phyloP scores from a whole-genome alignment of 305 asterid genomes.

The Striga hermonthica region DNA sequence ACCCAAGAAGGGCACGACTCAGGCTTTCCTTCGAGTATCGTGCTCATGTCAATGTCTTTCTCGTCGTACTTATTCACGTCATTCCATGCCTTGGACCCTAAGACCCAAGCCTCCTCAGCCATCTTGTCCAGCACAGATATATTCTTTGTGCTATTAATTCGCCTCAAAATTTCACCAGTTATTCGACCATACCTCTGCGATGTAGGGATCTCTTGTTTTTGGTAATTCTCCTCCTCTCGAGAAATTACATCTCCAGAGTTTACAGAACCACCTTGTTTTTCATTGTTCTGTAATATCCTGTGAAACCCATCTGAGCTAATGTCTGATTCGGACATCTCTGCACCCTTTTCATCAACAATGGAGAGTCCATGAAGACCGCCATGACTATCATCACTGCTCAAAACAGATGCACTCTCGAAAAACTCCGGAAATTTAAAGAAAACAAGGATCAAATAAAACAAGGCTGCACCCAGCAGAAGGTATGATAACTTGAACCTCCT shows the following conservation, averaged over 20 bases:
- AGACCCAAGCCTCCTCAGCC: slow-evolving; percentile 90
- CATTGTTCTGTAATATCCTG: slow-evolving; percentile 46
- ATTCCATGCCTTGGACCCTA: slow-evolving; percentile 89
- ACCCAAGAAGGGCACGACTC: slow-evolving; percentile 94
- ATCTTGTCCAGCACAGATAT: slow-evolving; percentile 62
- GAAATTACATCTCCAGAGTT: slow-evolving; percentile 37
- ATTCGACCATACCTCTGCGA: slow-evolving; percentile 69
- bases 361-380: slow-evolving; percentile 42
- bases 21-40: slow-evolving; percentile 75
- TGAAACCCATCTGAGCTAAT: slow-evolving; percentile 49
- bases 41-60: slow-evolving; percentile 56
- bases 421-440: slow-evolving; percentile 68
- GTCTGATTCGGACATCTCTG: slow-evolving; percentile 37
- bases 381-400: slow-evolving; percentile 43
- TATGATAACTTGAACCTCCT: slow-evolving; percentile 4
- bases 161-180: slow-evolving; percentile 58
- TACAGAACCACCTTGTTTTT: slow-evolving; percentile 35
- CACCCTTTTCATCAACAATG: slow-evolving; percentile 38
- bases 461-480: slow-evolving; percentile 44
- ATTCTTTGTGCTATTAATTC: slow-evolving; percentile 50
- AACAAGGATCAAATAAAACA: slow-evolving; percentile 67
- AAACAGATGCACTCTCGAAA: slow-evolving; percentile 59
- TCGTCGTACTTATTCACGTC: slow-evolving; percentile 62
- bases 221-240: slow-evolving; percentile 30
- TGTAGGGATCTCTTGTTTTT: slow-evolving; percentile 29